These are phyloP conservation scores for Calonectria naviculata DNA, from an alignment of 2,329 filamentous ascomycete genomes.

Conservation along the genomic window DNA sequence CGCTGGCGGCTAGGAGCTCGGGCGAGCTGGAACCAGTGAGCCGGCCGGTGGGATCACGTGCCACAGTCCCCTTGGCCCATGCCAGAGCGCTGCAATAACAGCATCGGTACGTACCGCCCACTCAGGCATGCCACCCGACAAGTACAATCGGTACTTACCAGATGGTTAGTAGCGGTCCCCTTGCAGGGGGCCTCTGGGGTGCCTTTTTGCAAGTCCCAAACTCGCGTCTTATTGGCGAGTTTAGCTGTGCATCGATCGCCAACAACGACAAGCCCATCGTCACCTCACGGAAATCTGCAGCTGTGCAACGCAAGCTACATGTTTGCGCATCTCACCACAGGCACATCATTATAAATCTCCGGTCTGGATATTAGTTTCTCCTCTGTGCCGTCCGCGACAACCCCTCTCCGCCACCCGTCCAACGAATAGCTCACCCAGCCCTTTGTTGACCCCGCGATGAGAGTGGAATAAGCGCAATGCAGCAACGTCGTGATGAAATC, in stretches of 20 bases:
- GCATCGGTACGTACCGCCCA: conserved; percentile 21
- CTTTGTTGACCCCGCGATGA: conserved; percentile 57
- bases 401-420: conserved; percentile 15
- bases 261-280: conserved; percentile 12
- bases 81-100: not conserved
- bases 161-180: conserved; percentile 8
- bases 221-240: conserved; percentile 20
- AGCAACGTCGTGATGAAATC: conserved; percentile 94
- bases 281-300: not conserved
- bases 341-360: not conserved
- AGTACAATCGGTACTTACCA: not conserved
- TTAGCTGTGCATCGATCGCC: conserved; percentile 6
- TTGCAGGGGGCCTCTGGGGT: conserved; percentile 14
- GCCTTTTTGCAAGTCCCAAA: not conserved
- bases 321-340: not conserved
- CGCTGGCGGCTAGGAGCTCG: conserved; percentile 52
- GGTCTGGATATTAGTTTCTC: not conserved
- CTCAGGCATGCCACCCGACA: not conserved
- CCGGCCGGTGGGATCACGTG: conserved; percentile 42
- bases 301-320: not conserved
- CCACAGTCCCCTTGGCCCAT: conserved; percentile 7
- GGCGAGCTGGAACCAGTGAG: conserved; percentile 42
- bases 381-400: not conserved
- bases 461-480: conserved; percentile 63
- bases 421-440: conserved; percentile 35